phyloP scores from a whole-genome alignment of 371 early-diverging fungal species.

The Conidiobolus incongruus region DNA sequence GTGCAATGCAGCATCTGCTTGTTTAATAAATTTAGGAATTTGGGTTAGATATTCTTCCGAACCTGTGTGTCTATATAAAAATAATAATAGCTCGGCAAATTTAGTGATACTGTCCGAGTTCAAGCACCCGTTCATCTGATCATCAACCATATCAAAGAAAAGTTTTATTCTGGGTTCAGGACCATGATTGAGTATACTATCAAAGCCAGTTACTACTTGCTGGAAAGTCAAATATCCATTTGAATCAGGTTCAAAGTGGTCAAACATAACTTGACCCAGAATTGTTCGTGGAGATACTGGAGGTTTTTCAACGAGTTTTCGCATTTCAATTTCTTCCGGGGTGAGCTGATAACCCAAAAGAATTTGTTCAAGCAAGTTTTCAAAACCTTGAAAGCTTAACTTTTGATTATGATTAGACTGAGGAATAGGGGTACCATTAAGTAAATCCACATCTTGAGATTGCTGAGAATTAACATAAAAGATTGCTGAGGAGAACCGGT shows the following conservation, averaged over 20 bases:
- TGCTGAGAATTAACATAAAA: slow-evolving; percentile 26
- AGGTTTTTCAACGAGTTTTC: background rate
- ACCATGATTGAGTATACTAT: background rate
- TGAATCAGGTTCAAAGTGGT: background rate
- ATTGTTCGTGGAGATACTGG: background rate
- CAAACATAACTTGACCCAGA: background rate
- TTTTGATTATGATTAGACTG: slow-evolving; percentile 11
- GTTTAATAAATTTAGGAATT: too few species aligned
- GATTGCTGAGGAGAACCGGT: slow-evolving; percentile 62
- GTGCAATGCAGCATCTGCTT: too few species aligned
- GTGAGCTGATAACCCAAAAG: background rate
- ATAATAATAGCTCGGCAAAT: background rate
- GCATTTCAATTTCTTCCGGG: background rate
- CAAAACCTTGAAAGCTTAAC: slow-evolving; percentile 39
- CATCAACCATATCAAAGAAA: slow-evolving; percentile 1
- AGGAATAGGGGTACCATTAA: too few species aligned
- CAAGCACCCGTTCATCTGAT: background rate
- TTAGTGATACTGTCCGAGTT: background rate
- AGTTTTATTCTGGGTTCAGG: background rate
- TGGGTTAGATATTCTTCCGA: too few species aligned
- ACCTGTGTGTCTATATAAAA: background rate
- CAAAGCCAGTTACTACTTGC: background rate
- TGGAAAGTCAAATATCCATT: background rate
- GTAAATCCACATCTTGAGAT: slow-evolving; percentile 5
- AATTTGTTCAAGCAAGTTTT: slow-evolving; percentile 11